Evolutionary conservation across 176 grass and related monocot species (phyloP).

Genomic region (Triticum monococcum): DNA sequence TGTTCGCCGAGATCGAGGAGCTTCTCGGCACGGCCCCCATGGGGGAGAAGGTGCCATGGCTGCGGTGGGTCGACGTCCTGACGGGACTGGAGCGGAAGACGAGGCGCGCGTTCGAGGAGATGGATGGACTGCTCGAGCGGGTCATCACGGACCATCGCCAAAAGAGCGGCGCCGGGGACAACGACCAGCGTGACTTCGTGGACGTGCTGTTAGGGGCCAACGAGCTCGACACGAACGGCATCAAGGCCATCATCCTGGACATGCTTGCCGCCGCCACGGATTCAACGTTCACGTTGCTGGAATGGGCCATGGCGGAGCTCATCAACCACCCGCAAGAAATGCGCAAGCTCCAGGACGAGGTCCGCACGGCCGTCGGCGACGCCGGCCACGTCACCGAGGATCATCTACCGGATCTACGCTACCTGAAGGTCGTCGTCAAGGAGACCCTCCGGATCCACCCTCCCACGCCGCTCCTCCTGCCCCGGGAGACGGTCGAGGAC

Average conservation of each 20-base stretch:
- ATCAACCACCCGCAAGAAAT: conserved; percentile 30
- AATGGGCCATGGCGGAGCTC: conserved; percentile 47
- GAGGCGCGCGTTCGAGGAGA: background rate
- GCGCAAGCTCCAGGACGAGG: conserved; percentile 42
- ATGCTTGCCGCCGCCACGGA: conserved; percentile 7
- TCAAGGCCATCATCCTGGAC: background rate
- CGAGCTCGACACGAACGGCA: background rate
- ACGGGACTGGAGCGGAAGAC: background rate
- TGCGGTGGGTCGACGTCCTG: conserved; percentile 6
- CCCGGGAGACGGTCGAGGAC: background rate
- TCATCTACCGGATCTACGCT: background rate
- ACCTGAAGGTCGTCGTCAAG: background rate
- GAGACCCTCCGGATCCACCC: background rate
- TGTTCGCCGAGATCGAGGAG: conserved; percentile 5
- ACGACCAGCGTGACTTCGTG: background rate
- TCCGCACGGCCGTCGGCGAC: conserved; percentile 17
- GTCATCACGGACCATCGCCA: background rate
- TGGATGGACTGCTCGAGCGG: background rate
- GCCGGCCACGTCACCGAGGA: conserved; percentile 6
- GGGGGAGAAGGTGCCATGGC: background rate
- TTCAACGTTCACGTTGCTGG: conserved; percentile 3
- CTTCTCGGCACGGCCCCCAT: conserved; percentile 1
- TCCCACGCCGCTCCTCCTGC: background rate
- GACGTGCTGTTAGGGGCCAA: background rate
- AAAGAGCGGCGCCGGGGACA: background rate